These are phyloP conservation scores for Suillus sp. DNA, from an alignment of 768 basidiomycete genomes.

Conservation along the genomic window DNA sequence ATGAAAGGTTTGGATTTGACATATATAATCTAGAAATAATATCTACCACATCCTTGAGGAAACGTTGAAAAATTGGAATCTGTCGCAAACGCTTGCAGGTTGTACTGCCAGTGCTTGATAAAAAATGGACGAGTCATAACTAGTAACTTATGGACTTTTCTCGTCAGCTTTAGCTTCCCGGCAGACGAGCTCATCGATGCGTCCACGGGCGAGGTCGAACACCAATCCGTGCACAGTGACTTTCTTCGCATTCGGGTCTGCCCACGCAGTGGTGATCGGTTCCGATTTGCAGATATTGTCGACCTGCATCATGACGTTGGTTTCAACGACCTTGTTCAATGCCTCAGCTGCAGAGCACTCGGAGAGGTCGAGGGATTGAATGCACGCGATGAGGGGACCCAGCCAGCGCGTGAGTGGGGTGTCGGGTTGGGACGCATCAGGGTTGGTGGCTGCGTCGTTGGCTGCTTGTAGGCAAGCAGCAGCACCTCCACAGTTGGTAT, in stretches of 20 bases:
- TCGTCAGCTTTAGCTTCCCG: background rate
- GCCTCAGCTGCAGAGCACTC: slow-evolving; percentile 38
- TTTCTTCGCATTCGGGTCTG: slow-evolving; percentile 31
- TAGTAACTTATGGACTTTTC: background rate
- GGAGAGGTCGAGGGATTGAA: slow-evolving; percentile 45
- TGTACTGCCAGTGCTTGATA: background rate
- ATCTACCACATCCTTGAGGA: background rate
- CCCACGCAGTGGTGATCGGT: slow-evolving; percentile 50
- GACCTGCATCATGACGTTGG: slow-evolving; percentile 61
- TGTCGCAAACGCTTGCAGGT: background rate
- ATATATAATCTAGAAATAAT: background rate
- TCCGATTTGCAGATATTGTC: slow-evolving; percentile 49
- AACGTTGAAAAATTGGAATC: background rate
- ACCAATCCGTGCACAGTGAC: slow-evolving; percentile 75
- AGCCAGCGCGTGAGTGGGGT: slow-evolving; percentile 72
- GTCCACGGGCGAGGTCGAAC: slow-evolving; percentile 63
- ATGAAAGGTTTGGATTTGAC: background rate
- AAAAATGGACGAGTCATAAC: background rate
- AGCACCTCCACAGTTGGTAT: slow-evolving; percentile 82
- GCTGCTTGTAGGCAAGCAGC: slow-evolving; percentile 53
- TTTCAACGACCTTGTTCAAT: slow-evolving; percentile 52
- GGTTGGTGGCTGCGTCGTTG: slow-evolving; percentile 32
- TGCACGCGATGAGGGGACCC: slow-evolving; percentile 58
- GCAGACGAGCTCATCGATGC: slow-evolving; percentile 53
- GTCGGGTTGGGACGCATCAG: slow-evolving; percentile 31